Conservation (phyloP, 192 early-diverging fungal genomes). For the Dissophora ornata region DNA sequence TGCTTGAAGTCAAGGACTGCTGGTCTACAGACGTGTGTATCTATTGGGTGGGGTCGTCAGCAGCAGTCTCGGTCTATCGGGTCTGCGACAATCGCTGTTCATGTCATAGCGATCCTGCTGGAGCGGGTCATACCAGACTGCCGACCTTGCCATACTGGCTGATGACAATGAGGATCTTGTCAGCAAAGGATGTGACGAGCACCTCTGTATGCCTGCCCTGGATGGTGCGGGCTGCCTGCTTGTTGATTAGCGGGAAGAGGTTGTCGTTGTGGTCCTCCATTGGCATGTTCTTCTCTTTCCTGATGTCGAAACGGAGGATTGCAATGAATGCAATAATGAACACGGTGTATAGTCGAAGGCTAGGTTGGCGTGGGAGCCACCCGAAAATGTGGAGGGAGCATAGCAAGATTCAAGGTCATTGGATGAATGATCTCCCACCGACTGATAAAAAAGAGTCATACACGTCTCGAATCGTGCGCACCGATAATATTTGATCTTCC, state of each 20-base stretch:
- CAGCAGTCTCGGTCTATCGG: too few relatives aligned
- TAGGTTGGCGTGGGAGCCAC: too few relatives aligned
- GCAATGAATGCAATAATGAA: not conserved
- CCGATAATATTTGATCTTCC: too few relatives aligned
- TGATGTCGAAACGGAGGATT: too few relatives aligned
- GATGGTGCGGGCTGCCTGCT: constrained; percentile 55
- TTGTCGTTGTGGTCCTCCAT: not conserved
- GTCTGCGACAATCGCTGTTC: too few relatives aligned
- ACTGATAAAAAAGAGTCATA: not conserved
- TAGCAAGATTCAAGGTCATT: too few relatives aligned
- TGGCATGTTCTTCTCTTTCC: too few relatives aligned
- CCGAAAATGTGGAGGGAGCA: too few relatives aligned
- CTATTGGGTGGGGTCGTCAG: too few relatives aligned
- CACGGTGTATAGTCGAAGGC: too few relatives aligned
- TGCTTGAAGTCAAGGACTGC: constrained; percentile 34
- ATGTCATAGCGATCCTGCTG: not conserved
- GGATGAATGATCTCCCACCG: too few relatives aligned
- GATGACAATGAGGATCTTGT: constrained; percentile 65
- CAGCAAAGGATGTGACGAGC: constrained; percentile 57
- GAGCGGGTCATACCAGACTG: constrained; percentile 58
- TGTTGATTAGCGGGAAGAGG: constrained; percentile 60
- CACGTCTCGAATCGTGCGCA: too few relatives aligned
- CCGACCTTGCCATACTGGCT: constrained; percentile 67
- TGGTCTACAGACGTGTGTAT: constrained; percentile 60
- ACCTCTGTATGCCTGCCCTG: constrained; percentile 63